phyloP scores from a whole-genome alignment of 352 stramenopile genomes.

The Phytophthora rubi region DNA sequence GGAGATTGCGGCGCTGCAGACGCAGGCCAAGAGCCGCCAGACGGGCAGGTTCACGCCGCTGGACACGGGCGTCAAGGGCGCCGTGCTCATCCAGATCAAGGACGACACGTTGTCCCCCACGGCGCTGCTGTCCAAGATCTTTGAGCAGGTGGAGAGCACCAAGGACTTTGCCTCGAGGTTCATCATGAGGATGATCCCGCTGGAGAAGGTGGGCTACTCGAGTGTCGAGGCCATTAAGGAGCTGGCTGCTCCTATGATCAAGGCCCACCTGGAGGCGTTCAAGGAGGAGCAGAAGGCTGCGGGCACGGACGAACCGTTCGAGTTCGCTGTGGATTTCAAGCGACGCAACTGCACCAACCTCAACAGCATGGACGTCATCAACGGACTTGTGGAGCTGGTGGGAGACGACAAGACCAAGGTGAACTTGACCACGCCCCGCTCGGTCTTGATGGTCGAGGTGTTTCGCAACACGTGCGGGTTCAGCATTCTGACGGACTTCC shows the following conservation, averaged over 20 bases:
- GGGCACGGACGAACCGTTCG: slow-evolving; percentile 32
- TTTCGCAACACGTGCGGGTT: slow-evolving; percentile 80
- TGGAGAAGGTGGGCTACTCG: slow-evolving; percentile 75
- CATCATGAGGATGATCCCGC: slow-evolving; percentile 75
- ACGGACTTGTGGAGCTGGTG: slow-evolving; percentile 63
- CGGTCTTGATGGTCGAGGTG: slow-evolving; percentile 75
- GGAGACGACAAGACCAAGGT: slow-evolving; percentile 69
- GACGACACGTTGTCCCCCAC: slow-evolving; percentile 56
- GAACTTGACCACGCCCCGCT: slow-evolving; percentile 67
- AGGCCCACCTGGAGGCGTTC: slow-evolving; percentile 46
- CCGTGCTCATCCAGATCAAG: slow-evolving; percentile 71
- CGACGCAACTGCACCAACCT: slow-evolving; percentile 79
- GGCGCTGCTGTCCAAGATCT: slow-evolving; percentile 62
- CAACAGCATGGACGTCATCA: slow-evolving; percentile 78
- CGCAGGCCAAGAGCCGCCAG: slow-evolving; percentile 59
- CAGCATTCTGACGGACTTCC: slow-evolving; percentile 77
- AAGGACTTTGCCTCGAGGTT: slow-evolving; percentile 81
- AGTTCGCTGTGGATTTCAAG: slow-evolving; percentile 78
- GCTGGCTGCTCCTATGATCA: slow-evolving; percentile 61
- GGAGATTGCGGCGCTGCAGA: slow-evolving; percentile 69
- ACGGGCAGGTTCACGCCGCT: slow-evolving; percentile 75
- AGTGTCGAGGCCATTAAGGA: slow-evolving; percentile 67
- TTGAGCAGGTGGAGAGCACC: slow-evolving; percentile 62
- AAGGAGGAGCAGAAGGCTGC: slow-evolving; percentile 33
- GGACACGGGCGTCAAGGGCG: slow-evolving; percentile 77